A percentile compares a stretch with the other conserved stretches of the same genome.
Conservation (phyloP, 2,329 filamentous ascomycete species). For the Diaporthe caulivora region DNA sequence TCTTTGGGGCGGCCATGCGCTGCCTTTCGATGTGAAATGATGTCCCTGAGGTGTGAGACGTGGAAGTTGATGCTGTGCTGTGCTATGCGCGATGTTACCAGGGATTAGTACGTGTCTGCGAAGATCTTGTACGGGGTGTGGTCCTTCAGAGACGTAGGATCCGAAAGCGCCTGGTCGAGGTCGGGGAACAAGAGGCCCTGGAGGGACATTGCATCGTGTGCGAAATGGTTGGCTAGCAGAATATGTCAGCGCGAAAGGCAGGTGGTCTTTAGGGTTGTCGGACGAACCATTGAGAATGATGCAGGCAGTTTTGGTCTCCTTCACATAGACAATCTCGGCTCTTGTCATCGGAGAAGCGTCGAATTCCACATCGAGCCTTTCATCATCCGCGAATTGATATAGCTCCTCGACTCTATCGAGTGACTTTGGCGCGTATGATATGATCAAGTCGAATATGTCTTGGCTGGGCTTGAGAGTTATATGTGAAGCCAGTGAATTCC, state of each 20-base stretch:
- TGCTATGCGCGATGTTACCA: not conserved
- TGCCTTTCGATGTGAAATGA: not conserved
- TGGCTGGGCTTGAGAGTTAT: constrained; percentile 4
- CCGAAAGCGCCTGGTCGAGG: not conserved
- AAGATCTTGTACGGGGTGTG: constrained; percentile 19
- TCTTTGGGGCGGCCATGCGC: constrained; percentile 10
- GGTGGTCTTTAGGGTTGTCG: not conserved
- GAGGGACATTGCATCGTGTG: constrained; percentile 9
- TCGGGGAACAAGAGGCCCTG: constrained; percentile 7
- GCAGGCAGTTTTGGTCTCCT: constrained; percentile 4
- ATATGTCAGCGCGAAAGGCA: not conserved
- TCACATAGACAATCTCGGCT: constrained; percentile 1
- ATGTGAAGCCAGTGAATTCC: not conserved
- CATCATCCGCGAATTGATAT: not conserved
- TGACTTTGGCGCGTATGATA: constrained; percentile 14
- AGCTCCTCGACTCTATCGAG: not conserved
- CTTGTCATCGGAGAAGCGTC: not conserved
- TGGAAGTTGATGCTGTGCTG: constrained; percentile 10
- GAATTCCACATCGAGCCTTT: not conserved
- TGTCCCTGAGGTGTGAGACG: not conserved
- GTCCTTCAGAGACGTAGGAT: not conserved
- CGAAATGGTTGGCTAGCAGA: not conserved
- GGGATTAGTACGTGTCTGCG: constrained; percentile 15
- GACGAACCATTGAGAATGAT: not conserved
- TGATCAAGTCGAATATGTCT: not conserved